Evolutionary conservation across 2,329 filamentous ascomycete species (phyloP).

Genomic region (Aureobasidium namibiae): DNA sequence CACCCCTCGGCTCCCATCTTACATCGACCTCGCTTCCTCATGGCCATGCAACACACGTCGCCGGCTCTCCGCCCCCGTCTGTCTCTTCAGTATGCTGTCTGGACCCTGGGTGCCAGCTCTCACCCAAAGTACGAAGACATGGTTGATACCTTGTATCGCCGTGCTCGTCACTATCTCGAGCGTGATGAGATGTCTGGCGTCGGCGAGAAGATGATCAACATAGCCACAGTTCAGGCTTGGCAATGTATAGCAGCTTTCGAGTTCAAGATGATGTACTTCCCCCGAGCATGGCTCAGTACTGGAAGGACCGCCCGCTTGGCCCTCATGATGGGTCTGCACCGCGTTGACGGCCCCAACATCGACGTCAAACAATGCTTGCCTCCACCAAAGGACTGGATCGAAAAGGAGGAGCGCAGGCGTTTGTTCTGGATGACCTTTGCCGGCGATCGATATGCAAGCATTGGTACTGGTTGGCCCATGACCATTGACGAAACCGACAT

Average conservation of each 20-base stretch:
- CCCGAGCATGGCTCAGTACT: conserved; percentile 87
- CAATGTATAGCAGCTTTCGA: conserved; percentile 73
- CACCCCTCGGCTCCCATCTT: conserved; percentile 83
- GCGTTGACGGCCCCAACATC: conserved; percentile 70
- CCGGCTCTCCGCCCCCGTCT: conserved; percentile 79
- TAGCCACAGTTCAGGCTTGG: conserved; percentile 82
- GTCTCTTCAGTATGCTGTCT: conserved; percentile 87
- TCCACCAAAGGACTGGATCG: conserved; percentile 85
- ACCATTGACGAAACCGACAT: conserved; percentile 86
- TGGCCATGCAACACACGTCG: conserved; percentile 74
- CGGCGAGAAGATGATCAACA: conserved; percentile 78
- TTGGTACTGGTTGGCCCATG: conserved; percentile 97
- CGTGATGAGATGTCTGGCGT: conserved; percentile 85
- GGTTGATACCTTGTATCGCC: conserved; percentile 82
- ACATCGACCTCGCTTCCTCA: conserved; percentile 77
- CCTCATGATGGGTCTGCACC: conserved; percentile 89
- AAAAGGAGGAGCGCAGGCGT: conserved; percentile 79
- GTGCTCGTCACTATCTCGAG: conserved; percentile 84
- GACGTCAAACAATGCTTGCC: conserved; percentile 91
- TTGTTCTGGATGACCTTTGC: conserved; percentile 96
- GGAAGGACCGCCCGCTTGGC: conserved; percentile 71
- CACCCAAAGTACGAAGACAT: conserved; percentile 72
- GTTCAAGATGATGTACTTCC: conserved; percentile 97
- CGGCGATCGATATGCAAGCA: conserved; percentile 84
- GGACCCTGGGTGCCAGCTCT: conserved; percentile 83